A percentile compares a stretch with the other conserved stretches of the same genome.
Evolutionary conservation across 2,329 filamentous ascomycete species (phyloP).

Genomic region (Lizonia empirigonia): DNA sequence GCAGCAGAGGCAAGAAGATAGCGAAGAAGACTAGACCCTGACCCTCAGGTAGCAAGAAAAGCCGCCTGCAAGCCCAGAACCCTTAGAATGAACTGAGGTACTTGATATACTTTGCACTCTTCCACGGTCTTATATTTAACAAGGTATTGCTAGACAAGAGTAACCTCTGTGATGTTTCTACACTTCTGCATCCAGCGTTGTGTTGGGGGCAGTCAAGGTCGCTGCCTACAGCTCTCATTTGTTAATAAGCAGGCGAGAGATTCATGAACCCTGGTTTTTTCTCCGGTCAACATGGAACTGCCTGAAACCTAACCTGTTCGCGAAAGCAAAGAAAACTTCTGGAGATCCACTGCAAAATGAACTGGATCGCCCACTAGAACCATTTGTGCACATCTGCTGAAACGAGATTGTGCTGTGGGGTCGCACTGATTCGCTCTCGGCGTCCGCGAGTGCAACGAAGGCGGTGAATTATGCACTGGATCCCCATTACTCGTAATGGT

Average conservation of each 20-base stretch:
- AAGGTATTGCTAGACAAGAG: too few relatives aligned
- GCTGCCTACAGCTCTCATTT: too few relatives aligned
- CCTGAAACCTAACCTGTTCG: slow-evolving; percentile 17
- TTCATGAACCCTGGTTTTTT: slow-evolving; percentile 10
- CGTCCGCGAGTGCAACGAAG: background rate
- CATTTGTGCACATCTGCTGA: slow-evolving; percentile 13
- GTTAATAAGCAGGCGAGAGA: background rate
- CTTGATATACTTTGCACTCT: too few relatives aligned
- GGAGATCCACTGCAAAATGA: slow-evolving; percentile 10
- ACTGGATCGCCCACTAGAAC: slow-evolving; percentile 17
- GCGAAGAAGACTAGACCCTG: slow-evolving; percentile 43
- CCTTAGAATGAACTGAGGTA: too few relatives aligned
- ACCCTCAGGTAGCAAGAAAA: too few relatives aligned
- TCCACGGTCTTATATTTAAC: too few relatives aligned
- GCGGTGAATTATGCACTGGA: slow-evolving; percentile 7
- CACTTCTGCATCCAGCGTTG: too few relatives aligned
- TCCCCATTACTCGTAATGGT: too few relatives aligned
- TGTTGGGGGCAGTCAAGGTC: too few relatives aligned
- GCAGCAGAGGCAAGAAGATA: slow-evolving; percentile 48
- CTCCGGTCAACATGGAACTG: slow-evolving; percentile 17
- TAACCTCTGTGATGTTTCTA: background rate
- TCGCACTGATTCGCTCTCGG: slow-evolving; percentile 5
- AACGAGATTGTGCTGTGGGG: slow-evolving; percentile 5
- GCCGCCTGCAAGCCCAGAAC: too few relatives aligned
- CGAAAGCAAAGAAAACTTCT: slow-evolving; percentile 2